Percentiles rank a stretch among this genome's conserved stretches.
Evolutionary conservation across 2,329 filamentous ascomycete genomes (phyloP).

Genomic region (Laburnicola sp.): DNA sequence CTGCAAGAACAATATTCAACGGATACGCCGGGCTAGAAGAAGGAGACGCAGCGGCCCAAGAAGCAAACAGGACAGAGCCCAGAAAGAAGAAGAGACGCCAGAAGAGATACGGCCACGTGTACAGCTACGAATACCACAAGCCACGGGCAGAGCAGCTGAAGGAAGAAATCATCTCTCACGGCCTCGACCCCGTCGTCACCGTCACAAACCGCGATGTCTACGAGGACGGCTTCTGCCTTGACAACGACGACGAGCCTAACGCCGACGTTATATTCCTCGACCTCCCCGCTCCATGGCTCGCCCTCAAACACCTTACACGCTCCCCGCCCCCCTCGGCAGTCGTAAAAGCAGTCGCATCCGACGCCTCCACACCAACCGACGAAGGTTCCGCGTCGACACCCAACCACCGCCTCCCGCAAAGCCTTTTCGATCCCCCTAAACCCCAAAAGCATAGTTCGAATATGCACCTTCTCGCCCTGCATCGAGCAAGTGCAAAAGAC

Average conservation of each 20-base stretch:
- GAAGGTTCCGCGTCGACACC: constrained; percentile 9
- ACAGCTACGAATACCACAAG: constrained; percentile 81
- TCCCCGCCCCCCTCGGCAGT: constrained; percentile 34
- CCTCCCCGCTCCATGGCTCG: constrained; percentile 78
- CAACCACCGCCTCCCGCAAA: constrained; percentile 11
- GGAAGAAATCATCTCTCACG: constrained; percentile 70
- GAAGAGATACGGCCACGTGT: constrained; percentile 65
- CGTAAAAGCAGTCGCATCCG: constrained; percentile 31
- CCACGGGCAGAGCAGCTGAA: constrained; percentile 70
- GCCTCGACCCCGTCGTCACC: constrained; percentile 66
- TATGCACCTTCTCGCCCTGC: constrained; percentile 96
- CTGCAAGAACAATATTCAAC: constrained; percentile 74
- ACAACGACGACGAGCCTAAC: constrained; percentile 26
- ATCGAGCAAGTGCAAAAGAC: constrained; percentile 94
- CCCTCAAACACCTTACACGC: constrained; percentile 73
- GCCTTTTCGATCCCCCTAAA: constrained; percentile 61
- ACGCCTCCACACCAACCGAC: constrained; percentile 50
- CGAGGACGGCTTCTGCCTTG: constrained; percentile 68
- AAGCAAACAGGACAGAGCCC: constrained; percentile 37
- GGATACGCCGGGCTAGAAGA: constrained; percentile 58
- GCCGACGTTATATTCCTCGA: constrained; percentile 78
- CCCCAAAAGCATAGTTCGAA: constrained; percentile 69
- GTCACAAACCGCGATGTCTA: constrained; percentile 82
- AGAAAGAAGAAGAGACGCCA: constrained; percentile 34
- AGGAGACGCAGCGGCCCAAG: constrained; percentile 25